A percentile compares a stretch with the other conserved stretches of the same genome.
Conservation (phyloP, 192 early-diverging fungal species). For the Lunasporangiospora selenospora region DNA sequence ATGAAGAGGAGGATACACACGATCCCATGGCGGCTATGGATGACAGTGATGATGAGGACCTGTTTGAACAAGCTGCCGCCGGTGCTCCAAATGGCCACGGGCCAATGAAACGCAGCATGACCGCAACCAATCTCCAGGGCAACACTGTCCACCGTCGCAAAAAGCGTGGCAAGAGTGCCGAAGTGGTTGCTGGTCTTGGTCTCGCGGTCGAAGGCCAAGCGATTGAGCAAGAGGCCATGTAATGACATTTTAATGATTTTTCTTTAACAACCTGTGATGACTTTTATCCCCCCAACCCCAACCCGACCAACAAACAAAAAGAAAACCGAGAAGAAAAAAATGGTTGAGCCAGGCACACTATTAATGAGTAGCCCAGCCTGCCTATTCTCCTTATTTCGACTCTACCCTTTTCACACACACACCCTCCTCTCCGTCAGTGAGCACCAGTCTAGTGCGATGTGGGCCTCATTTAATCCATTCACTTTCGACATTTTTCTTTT, state of each 20-base stretch:
- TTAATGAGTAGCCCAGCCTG: too few species aligned
- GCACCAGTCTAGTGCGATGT: not conserved
- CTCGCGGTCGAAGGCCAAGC: conserved; percentile 14
- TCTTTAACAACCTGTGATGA: too few species aligned
- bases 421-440: not conserved
- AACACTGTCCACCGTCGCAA: conserved; percentile 39
- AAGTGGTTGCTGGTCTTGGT: conserved; percentile 31
- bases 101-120: conserved; percentile 47
- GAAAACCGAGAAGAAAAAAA: not conserved
- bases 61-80: not conserved
- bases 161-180: conserved; percentile 45
- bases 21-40: conserved; percentile 29
- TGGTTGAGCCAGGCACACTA: not conserved
- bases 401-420: not conserved
- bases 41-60: conserved; percentile 27
- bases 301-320: not conserved
- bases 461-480: not conserved
- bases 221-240: conserved; percentile 22
- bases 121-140: conserved; percentile 3
- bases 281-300: not conserved
- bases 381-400: not conserved
- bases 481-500: not conserved
- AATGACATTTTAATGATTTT: too few species aligned
- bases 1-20: conserved; percentile 8
- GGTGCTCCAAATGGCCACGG: conserved; percentile 34